Conservation (phyloP, 2,329 filamentous ascomycete species). For the Beauveria brongniartii region DNA sequence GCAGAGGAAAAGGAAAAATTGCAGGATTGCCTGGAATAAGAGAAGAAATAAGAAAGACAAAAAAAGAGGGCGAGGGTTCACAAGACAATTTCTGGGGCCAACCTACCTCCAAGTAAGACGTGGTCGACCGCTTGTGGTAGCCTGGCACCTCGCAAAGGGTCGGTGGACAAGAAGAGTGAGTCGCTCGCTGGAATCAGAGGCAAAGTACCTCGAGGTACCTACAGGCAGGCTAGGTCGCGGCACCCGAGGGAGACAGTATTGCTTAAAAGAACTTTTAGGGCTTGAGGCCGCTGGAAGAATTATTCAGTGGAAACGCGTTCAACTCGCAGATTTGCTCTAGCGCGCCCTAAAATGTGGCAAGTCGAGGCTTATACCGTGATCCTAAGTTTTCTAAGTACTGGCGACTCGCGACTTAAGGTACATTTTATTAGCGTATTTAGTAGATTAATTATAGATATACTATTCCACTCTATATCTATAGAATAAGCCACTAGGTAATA, state of each 20-base stretch:
- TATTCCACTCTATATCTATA: too few relatives aligned
- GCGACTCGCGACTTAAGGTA: too few relatives aligned
- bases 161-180: too few relatives aligned
- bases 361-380: neutral
- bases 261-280: neutral
- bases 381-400: too few relatives aligned
- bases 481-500: too few relatives aligned
- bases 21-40: neutral
- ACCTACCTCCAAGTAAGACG: neutral
- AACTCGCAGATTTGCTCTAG: neutral
- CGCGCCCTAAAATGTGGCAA: neutral
- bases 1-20: neutral
- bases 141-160: too few relatives aligned
- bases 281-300: neutral
- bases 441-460: too few relatives aligned
- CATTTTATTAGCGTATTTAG: too few relatives aligned
- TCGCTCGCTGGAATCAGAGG: neutral
- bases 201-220: neutral
- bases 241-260: too few relatives aligned
- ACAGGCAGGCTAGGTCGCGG: too few relatives aligned
- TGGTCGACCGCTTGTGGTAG: neutral
- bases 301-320: neutral
- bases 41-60: neutral
- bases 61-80: neutral
- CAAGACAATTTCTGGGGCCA: constrained; percentile 6